phyloP scores from a whole-genome alignment of 1,284 basidiomycete species.

The Coniophora puteana region DNA sequence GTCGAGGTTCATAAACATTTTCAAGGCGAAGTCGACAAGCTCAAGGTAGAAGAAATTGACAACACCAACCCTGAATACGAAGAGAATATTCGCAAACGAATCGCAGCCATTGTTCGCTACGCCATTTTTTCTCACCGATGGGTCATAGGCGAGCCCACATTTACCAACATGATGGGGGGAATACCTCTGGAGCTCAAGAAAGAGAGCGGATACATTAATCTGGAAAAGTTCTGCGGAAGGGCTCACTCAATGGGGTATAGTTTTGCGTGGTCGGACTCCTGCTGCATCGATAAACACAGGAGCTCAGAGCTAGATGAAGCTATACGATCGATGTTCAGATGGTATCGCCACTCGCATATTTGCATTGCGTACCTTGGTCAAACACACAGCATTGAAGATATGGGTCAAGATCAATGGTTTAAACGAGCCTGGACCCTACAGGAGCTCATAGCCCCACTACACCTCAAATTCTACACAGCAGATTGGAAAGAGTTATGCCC shows the following conservation, averaged over 20 bases:
- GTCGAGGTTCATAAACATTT: slow-evolving; percentile 8
- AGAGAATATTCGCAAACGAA: slow-evolving; percentile 6
- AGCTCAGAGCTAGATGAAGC: slow-evolving; percentile 13
- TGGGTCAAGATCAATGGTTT: slow-evolving; percentile 9
- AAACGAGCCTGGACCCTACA: slow-evolving; percentile 12
- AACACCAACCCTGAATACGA: not conserved
- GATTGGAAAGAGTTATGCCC: slow-evolving; percentile 9
- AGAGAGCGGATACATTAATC: slow-evolving; percentile 10
- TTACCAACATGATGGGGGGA: slow-evolving; percentile 4
- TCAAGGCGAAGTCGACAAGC: slow-evolving; percentile 1
- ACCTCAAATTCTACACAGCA: slow-evolving; percentile 15
- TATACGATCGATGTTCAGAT: slow-evolving; percentile 14
- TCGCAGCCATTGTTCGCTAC: slow-evolving; percentile 9
- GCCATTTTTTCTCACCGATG: slow-evolving; percentile 21
- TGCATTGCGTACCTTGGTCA: slow-evolving; percentile 15
- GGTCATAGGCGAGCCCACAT: slow-evolving; percentile 16
- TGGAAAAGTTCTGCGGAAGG: slow-evolving; percentile 14
- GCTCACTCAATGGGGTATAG: slow-evolving; percentile 9
- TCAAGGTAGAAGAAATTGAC: slow-evolving; percentile 7
- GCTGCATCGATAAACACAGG: slow-evolving; percentile 10
- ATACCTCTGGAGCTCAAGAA: slow-evolving; percentile 7
- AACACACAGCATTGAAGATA: not conserved
- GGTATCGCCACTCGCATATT: slow-evolving; percentile 12
- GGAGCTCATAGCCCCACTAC: slow-evolving; percentile 18
- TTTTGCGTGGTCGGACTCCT: slow-evolving; percentile 11